phyloP scores from a whole-genome alignment of 495 filamentous ascomycete species.

The Penicillium samsonianum region DNA sequence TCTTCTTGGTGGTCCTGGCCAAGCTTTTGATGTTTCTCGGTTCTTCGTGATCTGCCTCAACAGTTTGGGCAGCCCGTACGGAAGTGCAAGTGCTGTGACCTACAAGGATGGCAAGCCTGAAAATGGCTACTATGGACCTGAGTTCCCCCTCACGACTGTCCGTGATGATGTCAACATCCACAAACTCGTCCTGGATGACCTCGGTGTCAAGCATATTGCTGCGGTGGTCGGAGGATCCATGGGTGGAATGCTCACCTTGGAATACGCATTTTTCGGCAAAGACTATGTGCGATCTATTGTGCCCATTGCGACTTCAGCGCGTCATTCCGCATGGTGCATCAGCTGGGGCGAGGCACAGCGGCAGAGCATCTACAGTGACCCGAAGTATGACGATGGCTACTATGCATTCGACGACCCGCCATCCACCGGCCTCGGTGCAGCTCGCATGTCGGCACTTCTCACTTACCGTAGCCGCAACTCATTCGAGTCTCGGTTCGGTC shows the following conservation, averaged over 20 bases:
- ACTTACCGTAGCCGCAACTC: slow-evolving; percentile 97
- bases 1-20: slow-evolving; percentile 81
- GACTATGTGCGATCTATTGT: slow-evolving; percentile 91
- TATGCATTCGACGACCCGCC: slow-evolving; percentile 85
- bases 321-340: slow-evolving; percentile 98
- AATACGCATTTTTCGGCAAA: slow-evolving; percentile 95
- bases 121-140: slow-evolving; percentile 84
- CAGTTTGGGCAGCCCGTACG: slow-evolving; percentile 94
- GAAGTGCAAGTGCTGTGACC: slow-evolving; percentile 93
- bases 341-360: slow-evolving; percentile 98
- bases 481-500: slow-evolving; percentile 91
- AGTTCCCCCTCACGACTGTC: slow-evolving; percentile 94
- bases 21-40: slow-evolving; percentile 86
- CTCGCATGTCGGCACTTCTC: slow-evolving; percentile 92
- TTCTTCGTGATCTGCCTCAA: slow-evolving; percentile 97
- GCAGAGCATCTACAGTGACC: slow-evolving; percentile 97
- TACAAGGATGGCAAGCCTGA: slow-evolving; percentile 73
- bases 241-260: slow-evolving; percentile 95
- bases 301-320: slow-evolving; percentile 90
- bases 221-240: slow-evolving; percentile 95
- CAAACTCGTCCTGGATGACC: slow-evolving; percentile 84
- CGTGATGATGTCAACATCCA: slow-evolving; percentile 94
- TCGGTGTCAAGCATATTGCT: slow-evolving; percentile 84
- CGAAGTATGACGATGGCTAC: slow-evolving; percentile 97
- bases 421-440: slow-evolving; percentile 81